Percentiles rank a stretch among this genome's conserved stretches.
Conservation (phyloP, 1,139 yeast genomes). For the Kodamaea alishanica region DNA sequence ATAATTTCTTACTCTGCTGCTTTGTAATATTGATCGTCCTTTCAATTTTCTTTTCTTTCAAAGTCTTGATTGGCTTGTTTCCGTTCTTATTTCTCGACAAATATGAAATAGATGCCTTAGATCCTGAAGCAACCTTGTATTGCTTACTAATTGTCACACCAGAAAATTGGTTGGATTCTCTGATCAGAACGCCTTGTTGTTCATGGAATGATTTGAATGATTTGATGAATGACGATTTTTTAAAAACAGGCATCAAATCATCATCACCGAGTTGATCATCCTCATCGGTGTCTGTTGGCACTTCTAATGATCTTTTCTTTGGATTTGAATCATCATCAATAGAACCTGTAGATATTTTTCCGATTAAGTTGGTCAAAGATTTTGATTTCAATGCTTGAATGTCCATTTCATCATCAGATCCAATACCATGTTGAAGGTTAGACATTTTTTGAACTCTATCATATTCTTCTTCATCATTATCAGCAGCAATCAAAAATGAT, state of each 20-base stretch:
- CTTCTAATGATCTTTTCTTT: constrained; percentile 16
- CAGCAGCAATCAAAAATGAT: constrained; percentile 51
- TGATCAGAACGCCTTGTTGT: constrained; percentile 33
- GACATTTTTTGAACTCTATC: constrained; percentile 33
- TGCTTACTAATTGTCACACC: constrained; percentile 58
- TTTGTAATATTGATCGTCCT: constrained; percentile 22
- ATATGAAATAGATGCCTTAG: constrained; percentile 58
- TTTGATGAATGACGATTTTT: constrained; percentile 46
- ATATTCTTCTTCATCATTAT: constrained; percentile 30
- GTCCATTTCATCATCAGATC: constrained; percentile 41
- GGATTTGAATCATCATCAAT: constrained; percentile 8
- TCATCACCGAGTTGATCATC: constrained; percentile 37
- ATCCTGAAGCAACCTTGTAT: constrained; percentile 54
- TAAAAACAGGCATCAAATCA: constrained; percentile 36
- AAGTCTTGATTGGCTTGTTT: constrained; percentile 21
- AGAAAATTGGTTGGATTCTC: constrained; percentile 40
- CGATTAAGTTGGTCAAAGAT: constrained; percentile 37
- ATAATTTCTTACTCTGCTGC: constrained; percentile 14
- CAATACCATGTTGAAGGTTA: constrained; percentile 35
- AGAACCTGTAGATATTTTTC: constrained; percentile 20
- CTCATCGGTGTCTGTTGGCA: constrained; percentile 14
- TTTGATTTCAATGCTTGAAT: constrained; percentile 45
- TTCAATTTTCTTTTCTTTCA: constrained; percentile 29
- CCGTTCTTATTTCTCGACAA: constrained; percentile 35
- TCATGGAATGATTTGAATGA: constrained; percentile 43